Evolutionary conservation across 164 flowering plant species (phyloP).

Genomic region (Platanus orientalis): DNA sequence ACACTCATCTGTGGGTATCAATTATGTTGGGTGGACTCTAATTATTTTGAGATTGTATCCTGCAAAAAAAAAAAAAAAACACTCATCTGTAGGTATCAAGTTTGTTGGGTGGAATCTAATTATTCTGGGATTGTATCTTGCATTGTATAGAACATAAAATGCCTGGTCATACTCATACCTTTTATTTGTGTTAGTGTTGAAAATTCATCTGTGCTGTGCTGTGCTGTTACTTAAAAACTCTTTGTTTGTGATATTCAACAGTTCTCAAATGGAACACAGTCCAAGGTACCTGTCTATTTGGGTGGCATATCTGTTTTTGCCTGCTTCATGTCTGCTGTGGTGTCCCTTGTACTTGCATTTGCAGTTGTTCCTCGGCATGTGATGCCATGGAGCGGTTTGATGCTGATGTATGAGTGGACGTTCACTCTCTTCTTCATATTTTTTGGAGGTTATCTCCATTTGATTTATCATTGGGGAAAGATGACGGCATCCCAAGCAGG

Average conservation of each 20-base stretch:
- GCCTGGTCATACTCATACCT: not conserved
- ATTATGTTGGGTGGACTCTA: too few species aligned
- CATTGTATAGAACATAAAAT: not conserved
- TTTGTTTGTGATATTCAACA: constrained; percentile 21
- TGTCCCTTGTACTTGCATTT: constrained; percentile 57
- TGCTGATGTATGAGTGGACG: constrained; percentile 90
- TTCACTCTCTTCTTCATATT: constrained; percentile 56
- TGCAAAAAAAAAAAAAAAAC: too few species aligned
- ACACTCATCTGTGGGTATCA: constrained; percentile 45
- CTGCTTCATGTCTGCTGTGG: constrained; percentile 57
- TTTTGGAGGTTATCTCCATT: constrained; percentile 70
- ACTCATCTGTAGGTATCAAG: constrained; percentile 39
- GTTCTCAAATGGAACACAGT: constrained; percentile 42
- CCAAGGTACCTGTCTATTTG: constrained; percentile 63
- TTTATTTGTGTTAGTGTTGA: not conserved
- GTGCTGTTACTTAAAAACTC: constrained; percentile 1
- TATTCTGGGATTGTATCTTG: not conserved
- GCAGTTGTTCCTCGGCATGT: constrained; percentile 85
- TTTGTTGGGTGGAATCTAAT: too few species aligned
- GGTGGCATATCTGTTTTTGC: constrained; percentile 61
- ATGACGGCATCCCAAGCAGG: constrained; percentile 41
- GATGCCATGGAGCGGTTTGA: constrained; percentile 94
- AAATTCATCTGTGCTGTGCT: not conserved
- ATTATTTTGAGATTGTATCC: too few species aligned
- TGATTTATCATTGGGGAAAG: constrained; percentile 69